phyloP scores from a whole-genome alignment of 768 basidiomycete genomes.

The Xerocomellus dryophilus region DNA sequence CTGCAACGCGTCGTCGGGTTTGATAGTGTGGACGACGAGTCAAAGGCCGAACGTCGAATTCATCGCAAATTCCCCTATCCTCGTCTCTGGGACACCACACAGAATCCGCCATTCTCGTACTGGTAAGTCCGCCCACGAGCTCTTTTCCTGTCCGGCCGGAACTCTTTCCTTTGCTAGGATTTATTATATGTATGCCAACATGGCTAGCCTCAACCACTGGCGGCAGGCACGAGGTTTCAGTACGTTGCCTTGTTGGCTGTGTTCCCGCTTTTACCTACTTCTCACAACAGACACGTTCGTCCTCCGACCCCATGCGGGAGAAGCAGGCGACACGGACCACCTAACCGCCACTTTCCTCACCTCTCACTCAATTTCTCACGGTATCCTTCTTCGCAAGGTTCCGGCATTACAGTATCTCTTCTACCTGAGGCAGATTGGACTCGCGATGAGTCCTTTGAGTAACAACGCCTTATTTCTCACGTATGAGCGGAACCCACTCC shows the following conservation, averaged over 20 bases:
- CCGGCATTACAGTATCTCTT: slow-evolving; percentile 96
- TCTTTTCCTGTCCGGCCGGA: slow-evolving; percentile 3
- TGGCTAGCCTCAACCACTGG: slow-evolving; percentile 94
- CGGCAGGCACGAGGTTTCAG: slow-evolving; percentile 85
- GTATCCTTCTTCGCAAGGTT: slow-evolving; percentile 96
- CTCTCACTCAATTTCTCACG: slow-evolving; percentile 97
- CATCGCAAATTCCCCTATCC: slow-evolving; percentile 95
- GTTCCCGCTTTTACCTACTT: slow-evolving; percentile 4
- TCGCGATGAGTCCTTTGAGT: slow-evolving; percentile 97
- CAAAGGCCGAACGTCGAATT: slow-evolving; percentile 85
- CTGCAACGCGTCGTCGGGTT: slow-evolving; percentile 94
- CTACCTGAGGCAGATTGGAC: slow-evolving; percentile 96
- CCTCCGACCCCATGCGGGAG: slow-evolving; percentile 93
- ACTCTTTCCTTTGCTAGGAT: slow-evolving; percentile 50
- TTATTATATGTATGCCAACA: slow-evolving; percentile 98
- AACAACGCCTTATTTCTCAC: slow-evolving; percentile 97
- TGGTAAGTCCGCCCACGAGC: slow-evolving; percentile 52
- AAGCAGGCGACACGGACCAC: slow-evolving; percentile 98
- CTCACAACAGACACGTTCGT: slow-evolving; percentile 81
- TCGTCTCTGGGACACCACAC: slow-evolving; percentile 79
- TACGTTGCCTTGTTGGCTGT: slow-evolving; percentile 39
- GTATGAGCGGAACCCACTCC: slow-evolving; percentile 95
- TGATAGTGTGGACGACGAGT: slow-evolving; percentile 99
- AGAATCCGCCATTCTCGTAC: slow-evolving; percentile 94
- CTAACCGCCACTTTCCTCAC: slow-evolving; percentile 94